Base-by-base conservation (phyloP, 768 basidiomycete species). In the Rhizopogon salebrosus region DNA sequence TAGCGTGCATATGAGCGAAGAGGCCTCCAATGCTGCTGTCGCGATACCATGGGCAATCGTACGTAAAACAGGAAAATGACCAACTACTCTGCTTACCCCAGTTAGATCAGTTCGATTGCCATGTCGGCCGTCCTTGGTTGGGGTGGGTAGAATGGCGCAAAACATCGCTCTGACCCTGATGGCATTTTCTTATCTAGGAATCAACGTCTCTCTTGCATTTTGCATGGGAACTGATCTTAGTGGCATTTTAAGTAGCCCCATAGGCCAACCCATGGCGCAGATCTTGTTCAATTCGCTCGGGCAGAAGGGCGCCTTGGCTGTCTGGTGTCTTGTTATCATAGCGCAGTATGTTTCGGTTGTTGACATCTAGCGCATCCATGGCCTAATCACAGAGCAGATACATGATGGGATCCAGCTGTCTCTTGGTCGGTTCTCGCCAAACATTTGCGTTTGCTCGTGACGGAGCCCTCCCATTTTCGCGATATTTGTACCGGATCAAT, bases 391-490 rank as follows among this genome's bases (percentile, higher is more conserved):
- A 34, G 31, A 34, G 8, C 42, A 77, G 77, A 51, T 80, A 75
- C 58, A 77, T 81, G 74, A 80, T 80, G 76, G 81, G 80, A 16
- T 76, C 80, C 13, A 80, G 78, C 60, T 75, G 70, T 68, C 67
- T 76, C 37, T 62, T 72, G 14, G 74, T 73, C 6, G 66, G 70
- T 3, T 78, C 77, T 2, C 77, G 87, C 3, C 86, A 89, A 64
- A 80, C 79, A 0, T 88, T 86, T 59, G 85, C 85, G 1, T 87
- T 88, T 64, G 77, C 83, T 24, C 76, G 87, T 1, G 86, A 89
- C 60, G 77, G 76, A 22, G 84, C 80, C 0, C 75, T 88, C 4
- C 86, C 85, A 0, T 78, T 87, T 56, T 88, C 85, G 0, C 55
- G 66, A 6, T 80, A 74, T 71, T 67, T 87, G 3, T 84, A 84